Percentiles rank a stretch among this genome's conserved stretches.
These are phyloP conservation scores for Hapsidospora chrysogenum DNA, from an alignment of 495 filamentous ascomycete genomes.

Conservation along the genomic window DNA sequence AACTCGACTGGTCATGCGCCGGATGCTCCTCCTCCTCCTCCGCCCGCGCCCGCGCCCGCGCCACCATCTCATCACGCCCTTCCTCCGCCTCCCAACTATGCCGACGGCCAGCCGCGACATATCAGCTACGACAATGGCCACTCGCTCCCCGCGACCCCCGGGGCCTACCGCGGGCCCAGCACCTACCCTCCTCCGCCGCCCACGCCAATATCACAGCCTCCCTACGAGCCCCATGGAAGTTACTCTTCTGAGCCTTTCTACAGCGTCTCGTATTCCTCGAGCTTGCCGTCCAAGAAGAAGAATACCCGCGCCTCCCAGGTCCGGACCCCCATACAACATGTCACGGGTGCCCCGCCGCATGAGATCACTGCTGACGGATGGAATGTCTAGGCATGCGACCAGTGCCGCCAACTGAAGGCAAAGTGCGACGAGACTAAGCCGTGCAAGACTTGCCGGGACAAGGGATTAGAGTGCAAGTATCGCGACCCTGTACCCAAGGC, in stretches of 20 bases:
- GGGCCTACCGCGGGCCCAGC: slow-evolving; percentile 18
- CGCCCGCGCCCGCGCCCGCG: slow-evolving; percentile 4
- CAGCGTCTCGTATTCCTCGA: slow-evolving; percentile 17
- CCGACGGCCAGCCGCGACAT: slow-evolving; percentile 25
- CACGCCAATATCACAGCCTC: slow-evolving; percentile 20
- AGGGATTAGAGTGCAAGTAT: slow-evolving; percentile 43
- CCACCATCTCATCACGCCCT: slow-evolving; percentile 10
- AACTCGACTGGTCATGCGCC: slow-evolving; percentile 4
- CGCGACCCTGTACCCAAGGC: slow-evolving; percentile 50
- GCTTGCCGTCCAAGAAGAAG: slow-evolving; percentile 27
- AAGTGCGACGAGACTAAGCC: slow-evolving; percentile 55
- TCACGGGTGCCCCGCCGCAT: not conserved
- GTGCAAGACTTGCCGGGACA: slow-evolving; percentile 38
- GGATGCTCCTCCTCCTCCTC: slow-evolving; percentile 8
- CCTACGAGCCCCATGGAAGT: slow-evolving; percentile 20
- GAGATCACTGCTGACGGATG: not conserved
- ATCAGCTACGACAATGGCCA: slow-evolving; percentile 27
- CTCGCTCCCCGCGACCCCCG: slow-evolving; percentile 19
- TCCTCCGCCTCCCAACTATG: slow-evolving; percentile 16
- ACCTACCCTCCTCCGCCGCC: slow-evolving; percentile 26
- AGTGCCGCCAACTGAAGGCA: slow-evolving; percentile 50
- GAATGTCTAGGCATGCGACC: slow-evolving; percentile 41
- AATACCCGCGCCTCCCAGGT: slow-evolving; percentile 34
- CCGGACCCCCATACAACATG: no score
- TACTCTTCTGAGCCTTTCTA: slow-evolving; percentile 17